phyloP scores from a whole-genome alignment of 2,329 filamentous ascomycete species.

The Aspergillus pseudoterreus region DNA sequence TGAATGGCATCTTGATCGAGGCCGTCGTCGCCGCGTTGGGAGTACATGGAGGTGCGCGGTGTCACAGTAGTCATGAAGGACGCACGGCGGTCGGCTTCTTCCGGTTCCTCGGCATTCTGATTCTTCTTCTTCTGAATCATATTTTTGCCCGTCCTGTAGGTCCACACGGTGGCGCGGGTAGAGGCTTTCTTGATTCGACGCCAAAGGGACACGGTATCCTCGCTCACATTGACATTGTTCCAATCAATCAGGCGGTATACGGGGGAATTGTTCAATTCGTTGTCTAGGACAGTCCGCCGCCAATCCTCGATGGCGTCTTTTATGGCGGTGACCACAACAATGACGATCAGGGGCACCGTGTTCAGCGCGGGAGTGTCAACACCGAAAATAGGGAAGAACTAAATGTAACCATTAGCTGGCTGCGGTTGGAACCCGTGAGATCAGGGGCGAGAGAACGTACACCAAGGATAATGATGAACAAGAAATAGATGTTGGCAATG shows the following conservation, averaged over 20 bases:
- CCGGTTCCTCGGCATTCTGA: slow-evolving; percentile 1
- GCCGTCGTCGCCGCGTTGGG: slow-evolving; percentile 43
- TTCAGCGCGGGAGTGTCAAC: slow-evolving; percentile 85
- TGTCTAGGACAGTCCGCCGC: slow-evolving; percentile 84
- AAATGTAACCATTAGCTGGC: slow-evolving; percentile 18
- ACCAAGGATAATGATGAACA: slow-evolving; percentile 89
- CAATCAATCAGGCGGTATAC: slow-evolving; percentile 86
- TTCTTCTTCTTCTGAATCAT: slow-evolving; percentile 49
- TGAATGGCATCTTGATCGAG: slow-evolving; percentile 68
- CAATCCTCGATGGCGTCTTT: slow-evolving; percentile 97
- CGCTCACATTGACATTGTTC: slow-evolving; percentile 88
- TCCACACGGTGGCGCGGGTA: slow-evolving; percentile 58
- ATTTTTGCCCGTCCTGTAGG: slow-evolving; percentile 50
- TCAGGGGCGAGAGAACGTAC: slow-evolving; percentile 54
- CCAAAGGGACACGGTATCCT: slow-evolving; percentile 83
- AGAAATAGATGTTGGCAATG: slow-evolving; percentile 96
- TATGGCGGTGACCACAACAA: slow-evolving; percentile 79
- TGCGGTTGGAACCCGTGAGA: background rate
- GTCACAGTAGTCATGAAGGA: slow-evolving; percentile 63
- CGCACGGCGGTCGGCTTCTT: slow-evolving; percentile 55
- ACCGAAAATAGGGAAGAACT: slow-evolving; percentile 97
- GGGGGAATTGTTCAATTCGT: slow-evolving; percentile 90
- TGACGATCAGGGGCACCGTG: slow-evolving; percentile 87
- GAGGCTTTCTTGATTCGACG: slow-evolving; percentile 86
- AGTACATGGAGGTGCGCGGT: slow-evolving; percentile 54